A percentile compares a stretch with the other conserved stretches of the same genome.
Conservation (phyloP, 768 basidiomycete genomes). For the Artomyces pyxidatus region DNA sequence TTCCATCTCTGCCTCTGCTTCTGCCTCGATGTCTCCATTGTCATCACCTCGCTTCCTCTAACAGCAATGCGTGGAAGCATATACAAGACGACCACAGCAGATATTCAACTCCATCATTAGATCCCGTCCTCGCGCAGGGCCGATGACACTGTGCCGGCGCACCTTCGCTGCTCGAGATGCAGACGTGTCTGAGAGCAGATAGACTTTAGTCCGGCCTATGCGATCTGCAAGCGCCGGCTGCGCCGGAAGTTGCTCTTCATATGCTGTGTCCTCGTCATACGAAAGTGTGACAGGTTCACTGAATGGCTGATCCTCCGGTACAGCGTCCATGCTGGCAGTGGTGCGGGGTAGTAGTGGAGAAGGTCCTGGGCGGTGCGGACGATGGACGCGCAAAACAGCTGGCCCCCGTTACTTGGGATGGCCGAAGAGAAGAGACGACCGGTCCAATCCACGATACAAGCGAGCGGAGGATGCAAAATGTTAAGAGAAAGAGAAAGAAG, state of each 20-base stretch:
- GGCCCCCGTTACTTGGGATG: too few species aligned
- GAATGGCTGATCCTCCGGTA: slow-evolving; percentile 9
- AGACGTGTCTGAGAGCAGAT: slow-evolving; percentile 64
- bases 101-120: slow-evolving; percentile 34
- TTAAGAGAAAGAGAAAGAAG: too few species aligned
- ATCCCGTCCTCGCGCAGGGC: slow-evolving; percentile 27
- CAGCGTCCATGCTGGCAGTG: slow-evolving; percentile 24
- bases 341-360: too few species aligned
- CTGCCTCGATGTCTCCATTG: slow-evolving; percentile 28
- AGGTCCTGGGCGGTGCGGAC: too few species aligned
- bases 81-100: slow-evolving; percentile 6
- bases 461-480: too few species aligned
- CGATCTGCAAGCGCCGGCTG: slow-evolving; percentile 45
- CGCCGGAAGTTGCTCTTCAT: slow-evolving; percentile 48
- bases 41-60: slow-evolving; percentile 43
- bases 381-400: too few species aligned
- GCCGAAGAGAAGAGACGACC: too few species aligned
- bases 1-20: slow-evolving; percentile 9
- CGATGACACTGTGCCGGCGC: slow-evolving; percentile 40
- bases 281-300: slow-evolving; percentile 27
- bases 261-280: slow-evolving; percentile 46
- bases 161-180: slow-evolving; percentile 62
- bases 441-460: too few species aligned
- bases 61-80: slow-evolving; percentile 12
- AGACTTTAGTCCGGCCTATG: slow-evolving; percentile 71